phyloP scores from a whole-genome alignment of 441 rosid species.

The Jatropha podagrica region DNA sequence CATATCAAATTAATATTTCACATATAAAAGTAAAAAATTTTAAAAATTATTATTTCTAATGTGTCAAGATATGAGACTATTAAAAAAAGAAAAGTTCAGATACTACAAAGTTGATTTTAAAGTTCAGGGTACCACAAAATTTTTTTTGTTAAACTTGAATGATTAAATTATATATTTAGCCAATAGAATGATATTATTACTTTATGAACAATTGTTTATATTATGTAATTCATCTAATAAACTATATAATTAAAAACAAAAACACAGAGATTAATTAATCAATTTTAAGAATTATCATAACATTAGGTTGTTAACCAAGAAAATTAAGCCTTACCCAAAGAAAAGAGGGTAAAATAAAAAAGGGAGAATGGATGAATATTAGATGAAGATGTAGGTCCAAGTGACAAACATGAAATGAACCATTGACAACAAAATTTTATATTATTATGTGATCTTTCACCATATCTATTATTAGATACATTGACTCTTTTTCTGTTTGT shows the following conservation, averaged over 20 bases:
- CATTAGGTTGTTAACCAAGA: constrained; percentile 8
- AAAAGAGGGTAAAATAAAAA: neutral
- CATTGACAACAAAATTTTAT: constrained; percentile 22
- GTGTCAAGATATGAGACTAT: too few species aligned
- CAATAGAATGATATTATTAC: too few species aligned
- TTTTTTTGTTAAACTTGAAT: too few species aligned
- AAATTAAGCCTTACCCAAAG: neutral
- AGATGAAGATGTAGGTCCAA: constrained; percentile 19
- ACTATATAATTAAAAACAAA: neutral
- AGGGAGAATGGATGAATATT: constrained; percentile 12
- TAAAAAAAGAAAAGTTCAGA: too few species aligned
- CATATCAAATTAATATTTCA: too few species aligned
- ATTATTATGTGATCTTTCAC: constrained; percentile 30
- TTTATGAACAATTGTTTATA: too few species aligned
- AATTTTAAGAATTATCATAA: neutral
- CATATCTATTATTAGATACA: constrained; percentile 16
- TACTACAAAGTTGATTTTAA: too few species aligned
- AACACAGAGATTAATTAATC: neutral
- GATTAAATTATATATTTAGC: too few species aligned
- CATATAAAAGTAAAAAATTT: too few species aligned
- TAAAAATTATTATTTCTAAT: too few species aligned
- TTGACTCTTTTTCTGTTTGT: constrained; percentile 11
- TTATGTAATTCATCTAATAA: neutral
- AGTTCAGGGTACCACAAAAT: too few species aligned
- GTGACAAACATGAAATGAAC: neutral